Percentiles rank a stretch among this genome's conserved stretches.
Conservation (phyloP, 176 grass and related monocot species). For the Coix lacrymajobi region DNA sequence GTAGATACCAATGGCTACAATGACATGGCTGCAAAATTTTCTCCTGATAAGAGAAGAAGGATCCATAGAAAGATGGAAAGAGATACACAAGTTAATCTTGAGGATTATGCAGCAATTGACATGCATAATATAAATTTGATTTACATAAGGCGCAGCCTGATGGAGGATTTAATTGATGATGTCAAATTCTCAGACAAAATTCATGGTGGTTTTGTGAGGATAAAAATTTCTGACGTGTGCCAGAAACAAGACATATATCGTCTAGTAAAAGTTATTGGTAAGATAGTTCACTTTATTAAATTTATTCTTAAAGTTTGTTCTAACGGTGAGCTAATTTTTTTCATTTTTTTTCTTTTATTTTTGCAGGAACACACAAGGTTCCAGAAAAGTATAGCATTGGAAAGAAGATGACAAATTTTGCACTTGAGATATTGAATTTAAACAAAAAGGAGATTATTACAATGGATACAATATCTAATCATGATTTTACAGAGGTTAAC, state of each 20-base stretch:
- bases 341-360: neutral
- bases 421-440: conserved; percentile 95
- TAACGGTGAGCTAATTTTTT: neutral
- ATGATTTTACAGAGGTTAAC: conserved; percentile 88
- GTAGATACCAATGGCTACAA: conserved; percentile 50
- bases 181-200: conserved; percentile 66
- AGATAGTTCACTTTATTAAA: conserved; percentile 23
- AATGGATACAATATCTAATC: conserved; percentile 95
- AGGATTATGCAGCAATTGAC: conserved; percentile 86
- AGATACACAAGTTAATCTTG: conserved; percentile 45
- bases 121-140: conserved; percentile 89
- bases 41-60: conserved; percentile 53
- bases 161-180: conserved; percentile 83
- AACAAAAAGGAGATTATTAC: conserved; percentile 71
- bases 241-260: conserved; percentile 96
- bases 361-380: conserved; percentile 66
- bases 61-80: conserved; percentile 61
- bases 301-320: conserved; percentile 1
- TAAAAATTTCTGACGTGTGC: conserved; percentile 73
- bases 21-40: conserved; percentile 36
- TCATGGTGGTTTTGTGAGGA: conserved; percentile 81
- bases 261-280: conserved; percentile 94
- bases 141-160: conserved; percentile 72
- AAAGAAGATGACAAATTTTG: conserved; percentile 81
- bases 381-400: conserved; percentile 79